Evolutionary conservation across 441 rosid species (phyloP), one percentile per base, ranked within the genome.

Genomic region (Dalechampia spathulata): DNA sequence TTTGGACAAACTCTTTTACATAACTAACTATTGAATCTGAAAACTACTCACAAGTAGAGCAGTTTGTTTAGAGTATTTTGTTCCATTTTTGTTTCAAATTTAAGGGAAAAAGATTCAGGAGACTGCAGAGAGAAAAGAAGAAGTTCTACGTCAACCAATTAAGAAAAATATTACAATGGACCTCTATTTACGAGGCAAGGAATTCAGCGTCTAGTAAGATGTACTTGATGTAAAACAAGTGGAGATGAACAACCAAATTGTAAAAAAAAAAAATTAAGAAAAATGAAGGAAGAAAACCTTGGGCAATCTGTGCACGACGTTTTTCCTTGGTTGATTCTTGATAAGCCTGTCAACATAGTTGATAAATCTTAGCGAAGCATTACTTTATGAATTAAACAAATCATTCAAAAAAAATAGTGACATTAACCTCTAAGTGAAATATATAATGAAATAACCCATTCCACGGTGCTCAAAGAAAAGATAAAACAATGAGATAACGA

Each of bases 251-350:
- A 15, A 16, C 7, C 49, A 42, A 16, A 41, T 12, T 23, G 19
- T 38, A 58, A 44, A 15, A 39, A 17, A 1, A 19, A 64, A 47
- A 16, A 20, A 30, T 3, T 30, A 55, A 50, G 38, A 12, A 34
- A 19, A 45, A 58, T 30, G 49, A 53, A 49, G n/a, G n/a, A n/a
- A 25, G 19, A 66, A 60, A 77, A 95, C 99, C 98, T 88, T 88
- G 98, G 51, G 98, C 98, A 72, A 95, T 91, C 63, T 82, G 93
- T 52, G 96, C 87, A 56, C 98, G 98, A 0, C 95, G 79, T 62
- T 84, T 88, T 70, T 95, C 98, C 76, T 91, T 95, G 7, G 99
- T 91, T 52, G 96, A 88, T 46, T 91, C 97, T 66, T 91, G 89
- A 68, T 95, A 91, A 57, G 83, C 98, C 97, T 94, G 75, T 60